Conservation (phyloP, 208 protist species). For the Strigomonas galati region DNA sequence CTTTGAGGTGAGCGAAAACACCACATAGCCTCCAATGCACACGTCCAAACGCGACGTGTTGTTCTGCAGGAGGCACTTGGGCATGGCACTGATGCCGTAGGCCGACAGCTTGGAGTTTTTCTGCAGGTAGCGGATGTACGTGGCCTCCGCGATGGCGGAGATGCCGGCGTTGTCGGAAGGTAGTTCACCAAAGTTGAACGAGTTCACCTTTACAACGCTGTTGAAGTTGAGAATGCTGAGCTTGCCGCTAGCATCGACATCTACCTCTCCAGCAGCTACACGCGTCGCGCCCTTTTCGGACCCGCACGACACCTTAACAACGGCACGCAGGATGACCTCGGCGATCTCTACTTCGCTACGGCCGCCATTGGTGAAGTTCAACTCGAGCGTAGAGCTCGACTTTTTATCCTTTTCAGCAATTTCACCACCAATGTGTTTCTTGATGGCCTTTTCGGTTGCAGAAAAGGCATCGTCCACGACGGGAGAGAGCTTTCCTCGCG, state of each 20-base stretch:
- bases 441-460: slow-evolving; percentile 55
- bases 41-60: slow-evolving; percentile 58
- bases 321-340: slow-evolving; percentile 42
- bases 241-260: slow-evolving; percentile 43
- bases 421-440: slow-evolving; percentile 48
- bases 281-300: slow-evolving; percentile 64
- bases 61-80: slow-evolving; percentile 47
- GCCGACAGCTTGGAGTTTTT: slow-evolving; percentile 48
- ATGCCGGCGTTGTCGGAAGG: slow-evolving; percentile 54
- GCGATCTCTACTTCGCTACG: slow-evolving; percentile 40
- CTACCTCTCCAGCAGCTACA: slow-evolving; percentile 50
- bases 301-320: slow-evolving; percentile 77
- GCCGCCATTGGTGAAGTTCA: slow-evolving; percentile 34
- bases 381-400: slow-evolving; percentile 25
- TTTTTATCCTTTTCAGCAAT: slow-evolving; percentile 20
- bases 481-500: slow-evolving; percentile 17
- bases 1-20: slow-evolving; percentile 62
- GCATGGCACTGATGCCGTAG: slow-evolving; percentile 59
- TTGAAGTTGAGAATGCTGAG: slow-evolving; percentile 43
- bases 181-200: slow-evolving; percentile 73
- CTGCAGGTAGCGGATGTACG: slow-evolving; percentile 72
- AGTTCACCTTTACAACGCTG: slow-evolving; percentile 41
- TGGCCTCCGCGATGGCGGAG: slow-evolving; percentile 70
- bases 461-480: slow-evolving; percentile 54
- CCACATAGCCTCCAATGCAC: slow-evolving; percentile 60